Evolutionary conservation across 2,329 filamentous ascomycete genomes (phyloP).

Genomic region (Calonectria pseudoreteaudii): DNA sequence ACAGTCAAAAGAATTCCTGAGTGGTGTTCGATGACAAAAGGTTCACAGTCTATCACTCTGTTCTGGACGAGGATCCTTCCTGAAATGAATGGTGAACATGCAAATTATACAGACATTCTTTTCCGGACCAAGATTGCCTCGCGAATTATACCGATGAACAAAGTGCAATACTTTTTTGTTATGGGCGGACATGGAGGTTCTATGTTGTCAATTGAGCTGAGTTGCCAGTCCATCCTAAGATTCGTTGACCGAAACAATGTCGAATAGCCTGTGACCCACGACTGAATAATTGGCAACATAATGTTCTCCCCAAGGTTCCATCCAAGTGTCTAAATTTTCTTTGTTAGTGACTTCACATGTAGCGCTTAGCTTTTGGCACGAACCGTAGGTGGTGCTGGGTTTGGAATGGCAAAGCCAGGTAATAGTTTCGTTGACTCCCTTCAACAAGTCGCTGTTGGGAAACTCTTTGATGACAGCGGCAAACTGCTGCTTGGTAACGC

Average conservation of each 20-base stretch:
- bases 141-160: no score
- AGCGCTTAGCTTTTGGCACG: not conserved
- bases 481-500: constrained; percentile 20
- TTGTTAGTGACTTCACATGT: not conserved
- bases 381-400: constrained; percentile 20
- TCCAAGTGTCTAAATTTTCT: constrained; percentile 5
- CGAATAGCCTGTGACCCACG: constrained; percentile 7
- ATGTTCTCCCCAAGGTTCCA: constrained; percentile 27
- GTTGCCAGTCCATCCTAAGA: not conserved
- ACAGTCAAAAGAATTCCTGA: not conserved
- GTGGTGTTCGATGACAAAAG: no score
- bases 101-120: no score
- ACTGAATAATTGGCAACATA: constrained; percentile 8
- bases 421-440: constrained; percentile 13
- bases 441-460: constrained; percentile 19
- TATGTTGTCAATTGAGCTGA: no score
- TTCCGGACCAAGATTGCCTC: no score
- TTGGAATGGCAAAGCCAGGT: constrained; percentile 25
- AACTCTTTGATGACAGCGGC: constrained; percentile 8
- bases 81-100: no score
- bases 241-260: not conserved
- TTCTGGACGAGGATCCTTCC: no score
- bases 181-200: not conserved
- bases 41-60: no score
- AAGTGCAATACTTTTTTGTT: no score